Base-by-base conservation (phyloP, 352 stramenopile species). In the Phytopythium ostracodes region DNA sequence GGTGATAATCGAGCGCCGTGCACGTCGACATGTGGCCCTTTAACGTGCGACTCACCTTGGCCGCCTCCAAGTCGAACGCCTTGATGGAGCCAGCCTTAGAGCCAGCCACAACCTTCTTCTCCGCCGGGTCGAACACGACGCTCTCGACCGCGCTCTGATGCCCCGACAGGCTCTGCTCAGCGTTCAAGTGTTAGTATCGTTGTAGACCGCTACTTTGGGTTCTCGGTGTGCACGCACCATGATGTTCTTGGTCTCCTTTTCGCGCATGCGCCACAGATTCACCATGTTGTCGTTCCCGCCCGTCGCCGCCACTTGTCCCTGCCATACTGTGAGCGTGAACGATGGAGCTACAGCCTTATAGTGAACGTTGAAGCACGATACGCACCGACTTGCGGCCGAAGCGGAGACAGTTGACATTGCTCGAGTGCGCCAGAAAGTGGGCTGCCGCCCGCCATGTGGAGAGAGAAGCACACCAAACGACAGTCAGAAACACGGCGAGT, bases 171-270 rank as follows among this genome's bases (percentile, higher is more conserved):
- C 82, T 95, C 86, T 94, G 47, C 49, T 22, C 17, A 33, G 10
- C n/a, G 10, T 3, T 18, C 35, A 59, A 35, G 12, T 25, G n/a
- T 22, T 12, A n/a, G 20, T 40, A 7, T 29, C 29, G 12, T 15
- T 3, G 10, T 47, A 35, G 29, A 58, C 38, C 7, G 12, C 10
- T 20, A 8, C 12, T 5, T 17, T 47, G 33, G 2, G 7, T 35
- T 18, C 40, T 25, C 12, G 40, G 4, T 2, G 20, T 2, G 15
- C 6, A 52, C 56, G 33, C 22, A 94, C 85, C 81, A 92, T 91
- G 46, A 94, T 91, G 64, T 92, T 94, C 67, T 94, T 94, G 59
- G 83, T 94, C 71, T 94, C 81, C 57, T 84, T 88, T 62, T 94
- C 85, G 38, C 83, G 81, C 79, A 94, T 87, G 40, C 83, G 76